Evolutionary conservation across 495 filamentous ascomycete species (phyloP).

Genomic region (Xylaria acuta): DNA sequence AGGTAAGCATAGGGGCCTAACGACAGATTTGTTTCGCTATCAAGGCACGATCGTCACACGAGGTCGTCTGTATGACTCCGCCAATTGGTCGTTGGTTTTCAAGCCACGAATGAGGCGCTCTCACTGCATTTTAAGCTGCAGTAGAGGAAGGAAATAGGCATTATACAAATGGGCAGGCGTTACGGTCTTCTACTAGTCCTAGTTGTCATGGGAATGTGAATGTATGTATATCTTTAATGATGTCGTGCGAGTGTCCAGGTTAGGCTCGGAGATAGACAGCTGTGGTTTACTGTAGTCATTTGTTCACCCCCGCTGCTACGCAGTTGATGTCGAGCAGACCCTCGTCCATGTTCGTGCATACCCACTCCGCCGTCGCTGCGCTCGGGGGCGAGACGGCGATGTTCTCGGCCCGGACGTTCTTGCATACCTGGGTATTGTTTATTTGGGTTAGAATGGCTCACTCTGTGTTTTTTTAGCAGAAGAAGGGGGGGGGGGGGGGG

Average conservation of each 20-base stretch:
- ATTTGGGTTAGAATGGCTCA: not conserved
- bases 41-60: not conserved
- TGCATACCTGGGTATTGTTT: conserved; percentile 43
- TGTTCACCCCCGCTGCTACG: not conserved
- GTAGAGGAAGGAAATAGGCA: not conserved
- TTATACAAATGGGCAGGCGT: not conserved
- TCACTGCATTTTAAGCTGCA: not conserved
- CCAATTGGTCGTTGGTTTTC: not conserved
- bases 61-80: not conserved
- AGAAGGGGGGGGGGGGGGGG: no score
- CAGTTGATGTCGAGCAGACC: conserved; percentile 53
- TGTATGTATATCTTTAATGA: not conserved
- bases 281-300: not conserved
- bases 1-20: not conserved
- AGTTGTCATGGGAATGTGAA: not conserved
- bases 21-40: not conserved
- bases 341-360: conserved; percentile 61
- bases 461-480: no score
- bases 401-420: conserved; percentile 54
- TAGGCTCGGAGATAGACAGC: not conserved
- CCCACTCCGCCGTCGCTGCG: conserved; percentile 53
- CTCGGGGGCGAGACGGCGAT: conserved; percentile 60
- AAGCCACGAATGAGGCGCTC: not conserved
- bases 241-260: not conserved
- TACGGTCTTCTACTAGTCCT: not conserved